These are phyloP conservation scores for Erodium trifolium DNA, from an alignment of 441 rosid species.

Conservation along the genomic window DNA sequence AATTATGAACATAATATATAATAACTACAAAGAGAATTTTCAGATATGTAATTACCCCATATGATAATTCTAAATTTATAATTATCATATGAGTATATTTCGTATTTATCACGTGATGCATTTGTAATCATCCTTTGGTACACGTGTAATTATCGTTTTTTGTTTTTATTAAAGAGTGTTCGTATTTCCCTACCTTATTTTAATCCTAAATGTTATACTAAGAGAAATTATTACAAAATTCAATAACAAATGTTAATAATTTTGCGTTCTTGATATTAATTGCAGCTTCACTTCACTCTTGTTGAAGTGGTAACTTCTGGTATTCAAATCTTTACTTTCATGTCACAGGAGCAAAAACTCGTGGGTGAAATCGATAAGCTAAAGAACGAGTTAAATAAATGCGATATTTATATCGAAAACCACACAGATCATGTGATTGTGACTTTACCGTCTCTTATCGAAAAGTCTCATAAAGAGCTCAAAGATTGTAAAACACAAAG, in stretches of 20 bases:
- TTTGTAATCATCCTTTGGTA: too few relatives aligned
- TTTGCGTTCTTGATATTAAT: not conserved
- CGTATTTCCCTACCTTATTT: too few relatives aligned
- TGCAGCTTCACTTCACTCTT: not conserved
- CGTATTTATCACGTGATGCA: too few relatives aligned
- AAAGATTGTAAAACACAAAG: conserved; percentile 47
- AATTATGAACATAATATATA: too few relatives aligned
- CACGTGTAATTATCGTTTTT: too few relatives aligned
- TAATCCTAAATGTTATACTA: too few relatives aligned
- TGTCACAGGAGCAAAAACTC: conserved; percentile 67
- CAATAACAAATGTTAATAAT: not conserved
- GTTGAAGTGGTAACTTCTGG: not conserved
- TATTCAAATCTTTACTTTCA: not conserved
- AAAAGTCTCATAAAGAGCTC: conserved; percentile 49
- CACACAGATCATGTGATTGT: conserved; percentile 26
- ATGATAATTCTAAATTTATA: too few relatives aligned
- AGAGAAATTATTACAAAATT: too few relatives aligned
- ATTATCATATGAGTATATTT: too few relatives aligned
- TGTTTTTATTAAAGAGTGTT: too few relatives aligned
- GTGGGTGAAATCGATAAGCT: conserved; percentile 60
- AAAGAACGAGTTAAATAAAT: conserved; percentile 45
- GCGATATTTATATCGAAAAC: conserved; percentile 45
- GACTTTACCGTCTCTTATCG: conserved; percentile 45
- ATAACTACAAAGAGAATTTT: too few relatives aligned
- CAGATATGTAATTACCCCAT: too few relatives aligned